These are phyloP conservation scores for Hylodesmum podocarpum DNA, from an alignment of 306 rosid genomes.

Conservation along the genomic window DNA sequence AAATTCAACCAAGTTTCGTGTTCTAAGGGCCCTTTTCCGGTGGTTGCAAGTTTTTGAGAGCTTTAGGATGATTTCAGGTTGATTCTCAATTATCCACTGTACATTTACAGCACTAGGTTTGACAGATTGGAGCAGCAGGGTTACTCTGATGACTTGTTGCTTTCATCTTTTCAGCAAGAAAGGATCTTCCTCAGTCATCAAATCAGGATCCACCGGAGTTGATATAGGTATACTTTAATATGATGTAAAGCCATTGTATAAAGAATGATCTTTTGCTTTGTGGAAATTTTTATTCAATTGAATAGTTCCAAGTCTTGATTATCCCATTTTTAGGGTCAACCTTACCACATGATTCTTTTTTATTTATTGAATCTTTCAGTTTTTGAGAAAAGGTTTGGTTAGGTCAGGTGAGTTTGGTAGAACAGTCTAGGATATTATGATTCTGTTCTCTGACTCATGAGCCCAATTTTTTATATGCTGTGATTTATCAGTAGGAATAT, in stretches of 20 bases:
- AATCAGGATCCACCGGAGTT: conserved; percentile 25
- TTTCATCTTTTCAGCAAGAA: conserved; percentile 39
- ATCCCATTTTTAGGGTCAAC: background rate
- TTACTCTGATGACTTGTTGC: conserved; percentile 61
- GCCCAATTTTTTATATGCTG: background rate
- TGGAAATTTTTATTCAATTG: background rate
- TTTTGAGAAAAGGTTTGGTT: background rate
- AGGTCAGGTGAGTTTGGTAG: background rate
- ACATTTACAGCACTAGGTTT: conserved; percentile 35
- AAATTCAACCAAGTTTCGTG: background rate
- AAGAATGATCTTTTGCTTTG: background rate
- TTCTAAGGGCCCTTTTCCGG: background rate
- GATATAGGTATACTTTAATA: conserved; percentile 46
- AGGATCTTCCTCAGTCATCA: conserved; percentile 36
- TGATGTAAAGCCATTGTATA: background rate
- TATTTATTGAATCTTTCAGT: background rate
- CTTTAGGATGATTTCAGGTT: conserved; percentile 12
- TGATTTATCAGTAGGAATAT: background rate
- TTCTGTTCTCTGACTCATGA: background rate
- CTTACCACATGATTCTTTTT: background rate
- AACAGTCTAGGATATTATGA: background rate
- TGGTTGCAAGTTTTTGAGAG: background rate
- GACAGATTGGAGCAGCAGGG: conserved; percentile 32
- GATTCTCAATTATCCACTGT: conserved; percentile 22
- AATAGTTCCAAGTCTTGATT: background rate